Conservation (phyloP, 73 alveolate species). For the Paramecium primaurelia region DNA sequence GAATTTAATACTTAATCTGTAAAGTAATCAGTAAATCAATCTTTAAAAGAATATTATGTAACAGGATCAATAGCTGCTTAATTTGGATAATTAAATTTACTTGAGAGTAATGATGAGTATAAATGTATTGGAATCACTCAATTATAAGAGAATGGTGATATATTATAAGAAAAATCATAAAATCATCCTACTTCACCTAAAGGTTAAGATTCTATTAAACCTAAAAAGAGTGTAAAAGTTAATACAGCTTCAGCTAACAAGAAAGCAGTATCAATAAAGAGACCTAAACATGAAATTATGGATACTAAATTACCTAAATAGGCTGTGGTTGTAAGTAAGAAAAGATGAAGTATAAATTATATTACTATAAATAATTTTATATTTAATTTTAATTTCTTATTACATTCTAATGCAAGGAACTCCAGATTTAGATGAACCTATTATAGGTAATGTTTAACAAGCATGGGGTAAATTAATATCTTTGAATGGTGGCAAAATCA, state of each 20-base stretch:
- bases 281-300: conserved; percentile 24
- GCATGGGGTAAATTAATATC: conserved; percentile 19
- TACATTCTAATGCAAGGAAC: neutral
- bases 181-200: neutral
- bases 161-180: neutral
- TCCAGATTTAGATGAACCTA: conserved; percentile 24
- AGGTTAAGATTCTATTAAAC: neutral
- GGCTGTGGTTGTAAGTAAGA: conserved; percentile 4
- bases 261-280: conserved; percentile 14
- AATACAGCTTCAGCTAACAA: neutral
- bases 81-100: neutral
- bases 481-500: neutral
- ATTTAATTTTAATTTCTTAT: neutral
- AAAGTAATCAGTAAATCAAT: neutral
- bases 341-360: neutral
- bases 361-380: neutral
- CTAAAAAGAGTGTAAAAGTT: neutral
- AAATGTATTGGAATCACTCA: neutral
- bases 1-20: neutral
- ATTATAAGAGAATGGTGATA: neutral
- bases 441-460: neutral
- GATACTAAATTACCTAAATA: conserved; percentile 6
- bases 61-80: conserved; percentile 26
- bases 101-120: neutral
- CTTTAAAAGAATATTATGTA: neutral